Base-by-base conservation (phyloP, 1,284 basidiomycete species). In the Sanguinoderma infundibulare region DNA sequence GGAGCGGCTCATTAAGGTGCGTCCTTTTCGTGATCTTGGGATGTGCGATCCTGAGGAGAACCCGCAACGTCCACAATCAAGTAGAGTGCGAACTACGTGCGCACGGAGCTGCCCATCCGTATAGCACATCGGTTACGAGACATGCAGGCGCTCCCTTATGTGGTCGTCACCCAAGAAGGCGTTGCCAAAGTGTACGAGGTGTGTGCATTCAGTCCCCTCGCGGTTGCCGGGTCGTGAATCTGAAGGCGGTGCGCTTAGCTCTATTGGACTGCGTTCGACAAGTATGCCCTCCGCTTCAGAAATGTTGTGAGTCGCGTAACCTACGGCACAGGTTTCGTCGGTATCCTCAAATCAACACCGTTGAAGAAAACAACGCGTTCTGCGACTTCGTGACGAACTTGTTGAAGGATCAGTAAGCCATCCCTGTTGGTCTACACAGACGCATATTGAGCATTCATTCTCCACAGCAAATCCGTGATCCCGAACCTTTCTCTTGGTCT, bases 111-210 rank as follows among this genome's bases (percentile, higher is more conserved):
- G 8, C 93, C 95, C 14, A 87, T 95, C 15, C 86, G 95, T 50
- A 91, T 97, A 72, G 91, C 94, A 3, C 95, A 96, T 74, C 85
- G 95, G 46, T 79, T 97, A 62, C 85, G 93, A 60, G 95, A 97
- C 70, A 81, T 97, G 67, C 95, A 97, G 77, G 79, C 87, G 2
- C 78, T 97, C 40, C 95, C 95, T 0, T 96, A 92, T 72, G 87
- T 94, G 28, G 94, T 95, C 9, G 94, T 96, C 56, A 94, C 91
- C 4, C 92, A 96, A 66, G 91, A 94, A 70, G 87, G 90, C 1
- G 86, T 97, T 6, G 88, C 90, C 26, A 87, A 85, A 66, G 94
- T 97, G 36, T 96, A 96, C 68, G 89, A 95, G 79, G 93, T 91
- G 57, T 60, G 87, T 72, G 28, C n/a, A 38, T 22, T 15, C 28